Percentiles rank a stretch among this genome's conserved stretches.
Conservation (phyloP, 345 rosid genomes). For the Linum lewisii region DNA sequence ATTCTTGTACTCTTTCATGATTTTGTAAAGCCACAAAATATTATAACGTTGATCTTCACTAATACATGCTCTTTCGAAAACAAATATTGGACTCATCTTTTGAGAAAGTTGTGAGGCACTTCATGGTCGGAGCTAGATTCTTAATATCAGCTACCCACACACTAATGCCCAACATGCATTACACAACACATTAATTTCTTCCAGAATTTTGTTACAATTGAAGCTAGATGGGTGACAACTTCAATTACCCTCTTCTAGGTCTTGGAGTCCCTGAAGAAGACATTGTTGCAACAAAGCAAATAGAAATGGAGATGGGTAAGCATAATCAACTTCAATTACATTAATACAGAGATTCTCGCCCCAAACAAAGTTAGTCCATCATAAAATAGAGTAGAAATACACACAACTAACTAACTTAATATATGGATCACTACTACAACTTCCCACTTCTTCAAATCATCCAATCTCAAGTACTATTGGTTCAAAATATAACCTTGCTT, state of each 20-base stretch:
- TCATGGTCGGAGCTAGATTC: conserved; percentile 93
- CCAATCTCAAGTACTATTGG: too few relatives aligned
- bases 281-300: conserved; percentile 54
- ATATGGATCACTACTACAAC: too few relatives aligned
- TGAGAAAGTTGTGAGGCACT: conserved; percentile 74
- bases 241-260: conserved; percentile 66
- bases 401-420: conserved; percentile 37
- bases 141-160: conserved; percentile 97
- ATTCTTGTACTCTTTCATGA: conserved; percentile 96
- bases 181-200: conserved; percentile 95
- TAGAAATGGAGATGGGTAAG: not conserved
- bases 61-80: conserved; percentile 74
- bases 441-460: too few relatives aligned
- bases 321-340: not conserved
- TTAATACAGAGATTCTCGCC: not conserved
- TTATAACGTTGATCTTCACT: not conserved
- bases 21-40: conserved; percentile 60
- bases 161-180: conserved; percentile 75
- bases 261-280: conserved; percentile 55
- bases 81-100: conserved; percentile 98
- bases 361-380: not conserved
- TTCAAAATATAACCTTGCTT: too few relatives aligned
- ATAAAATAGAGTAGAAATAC: conserved; percentile 1
- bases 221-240: conserved; percentile 61
- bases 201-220: conserved; percentile 65